Conservation (phyloP, 164 flowering plant species). For the Nelumbo lutea region DNA sequence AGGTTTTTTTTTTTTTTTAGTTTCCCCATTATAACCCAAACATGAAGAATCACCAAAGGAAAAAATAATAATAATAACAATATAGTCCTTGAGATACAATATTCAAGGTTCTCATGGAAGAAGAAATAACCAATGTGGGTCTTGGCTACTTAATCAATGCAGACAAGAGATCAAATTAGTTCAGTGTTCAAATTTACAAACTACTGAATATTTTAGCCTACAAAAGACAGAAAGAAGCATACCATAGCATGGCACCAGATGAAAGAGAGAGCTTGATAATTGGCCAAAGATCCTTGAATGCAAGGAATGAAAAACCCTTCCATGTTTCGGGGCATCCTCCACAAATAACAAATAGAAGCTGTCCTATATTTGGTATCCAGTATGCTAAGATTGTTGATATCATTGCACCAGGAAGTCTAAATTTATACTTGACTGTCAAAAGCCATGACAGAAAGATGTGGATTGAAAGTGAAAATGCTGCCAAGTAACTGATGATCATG, state of each 20-base stretch:
- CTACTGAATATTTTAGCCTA: too few relatives aligned
- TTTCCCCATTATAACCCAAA: too few relatives aligned
- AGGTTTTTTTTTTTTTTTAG: too few relatives aligned
- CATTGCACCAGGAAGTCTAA: constrained; percentile 44
- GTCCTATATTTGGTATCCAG: constrained; percentile 45
- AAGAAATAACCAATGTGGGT: too few relatives aligned
- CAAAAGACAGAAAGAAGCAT: background rate
- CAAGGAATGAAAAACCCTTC: constrained; percentile 49
- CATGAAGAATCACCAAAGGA: too few relatives aligned
- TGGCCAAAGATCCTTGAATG: constrained; percentile 51
- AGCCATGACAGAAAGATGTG: constrained; percentile 50
- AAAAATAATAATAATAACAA: too few relatives aligned
- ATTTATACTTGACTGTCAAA: constrained; percentile 20
- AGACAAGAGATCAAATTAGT: too few relatives aligned
- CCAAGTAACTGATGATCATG: constrained; percentile 37
- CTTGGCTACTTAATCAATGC: too few relatives aligned
- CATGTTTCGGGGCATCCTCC: constrained; percentile 56
- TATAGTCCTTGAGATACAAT: too few relatives aligned
- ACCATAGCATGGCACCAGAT: constrained; percentile 68
- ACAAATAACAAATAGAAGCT: constrained; percentile 20
- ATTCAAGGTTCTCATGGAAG: too few relatives aligned
- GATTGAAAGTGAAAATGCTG: constrained; percentile 27
- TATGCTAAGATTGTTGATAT: constrained; percentile 30
- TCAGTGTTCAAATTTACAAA: too few relatives aligned
- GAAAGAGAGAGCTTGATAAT: constrained; percentile 17